Base-by-base conservation (phyloP, 1,284 basidiomycete species). In the Cryptococcus sp. region DNA sequence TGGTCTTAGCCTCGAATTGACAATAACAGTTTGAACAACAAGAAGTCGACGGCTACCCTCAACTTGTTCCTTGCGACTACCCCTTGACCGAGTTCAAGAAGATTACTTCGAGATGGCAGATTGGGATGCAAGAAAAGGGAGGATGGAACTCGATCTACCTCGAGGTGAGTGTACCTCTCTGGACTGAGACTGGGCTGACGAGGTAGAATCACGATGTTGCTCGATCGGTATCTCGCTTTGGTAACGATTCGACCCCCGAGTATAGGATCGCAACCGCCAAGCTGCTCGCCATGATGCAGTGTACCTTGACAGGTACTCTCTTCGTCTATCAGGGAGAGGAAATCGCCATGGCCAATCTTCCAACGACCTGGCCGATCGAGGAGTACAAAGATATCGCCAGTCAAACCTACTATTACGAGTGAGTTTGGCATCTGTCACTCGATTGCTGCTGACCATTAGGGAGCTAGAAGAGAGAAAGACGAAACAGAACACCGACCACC, bases 261-360 rank as follows among this genome's bases (percentile, higher is more conserved):
- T 79, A 78, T 74, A 77, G 83, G 4, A 66, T 69, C 1, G 59
- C 74, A 6, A 80, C 80, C 1, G 83, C 80, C 9, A 85, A 86
- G 63, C 69, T 86, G 65, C 68, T 87, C 19, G 79, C 82, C 0
- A 72, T 84, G 22, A 68, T 85, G 43, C 77, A 85, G 57, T 73
- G 78, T 32, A 79, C 81, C 0, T 78, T 82, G 43, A 74, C 77
- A 1, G 86, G 85, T 2, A 85, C 85, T 11, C 68, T 83, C 53
- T 87, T 81, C 64, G 74, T 88, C 12, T 86, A 82, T 66, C 83
- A 87, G 70, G 57, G 55, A 2, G 84, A 86, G 68, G 84, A 86
- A 60, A 77, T 87, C 0, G 85, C 80, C 0, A 75, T 84, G 70
- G 78, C 76, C 68, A 87, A 87, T 53, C 78, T 85, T 36, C 83